phyloP scores from a whole-genome alignment of 2,329 filamentous ascomycete species.

The Exophiala aquamarina region DNA sequence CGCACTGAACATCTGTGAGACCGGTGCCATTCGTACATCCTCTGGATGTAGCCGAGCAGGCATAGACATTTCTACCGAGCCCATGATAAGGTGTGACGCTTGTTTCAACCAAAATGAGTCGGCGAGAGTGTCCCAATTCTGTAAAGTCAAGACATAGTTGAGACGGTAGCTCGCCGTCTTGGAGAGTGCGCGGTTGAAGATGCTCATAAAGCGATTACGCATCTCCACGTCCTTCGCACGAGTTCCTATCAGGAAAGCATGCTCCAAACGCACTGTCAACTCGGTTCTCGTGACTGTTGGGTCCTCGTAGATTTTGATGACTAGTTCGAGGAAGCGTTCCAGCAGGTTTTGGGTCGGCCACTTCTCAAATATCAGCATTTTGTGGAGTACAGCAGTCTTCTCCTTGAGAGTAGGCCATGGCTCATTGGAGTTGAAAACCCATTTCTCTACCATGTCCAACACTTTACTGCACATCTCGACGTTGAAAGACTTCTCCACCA shows the following conservation, averaged over 20 bases:
- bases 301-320: slow-evolving; percentile 97
- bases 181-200: slow-evolving; percentile 94
- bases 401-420: slow-evolving; percentile 97
- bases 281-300: slow-evolving; percentile 93
- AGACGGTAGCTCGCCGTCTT: slow-evolving; percentile 85
- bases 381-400: slow-evolving; percentile 97
- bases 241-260: slow-evolving; percentile 95
- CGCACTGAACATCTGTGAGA: slow-evolving; percentile 70
- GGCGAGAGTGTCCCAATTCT: slow-evolving; percentile 94
- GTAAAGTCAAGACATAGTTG: slow-evolving; percentile 82
- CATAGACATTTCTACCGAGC: slow-evolving; percentile 83
- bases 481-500: slow-evolving; percentile 93
- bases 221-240: slow-evolving; percentile 92
- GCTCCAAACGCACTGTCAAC: slow-evolving; percentile 93
- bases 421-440: slow-evolving; percentile 94
- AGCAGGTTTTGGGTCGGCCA: slow-evolving; percentile 80
- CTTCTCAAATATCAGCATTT: slow-evolving; percentile 95
- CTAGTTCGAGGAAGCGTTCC: slow-evolving; percentile 89
- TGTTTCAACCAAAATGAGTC: slow-evolving; percentile 98
- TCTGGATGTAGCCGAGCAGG: slow-evolving; percentile 75
- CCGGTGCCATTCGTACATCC: slow-evolving; percentile 76
- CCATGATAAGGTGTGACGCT: slow-evolving; percentile 87
- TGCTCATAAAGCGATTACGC: slow-evolving; percentile 93
- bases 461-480: slow-evolving; percentile 88
- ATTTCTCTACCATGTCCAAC: slow-evolving; percentile 86